A percentile compares a stretch with the other conserved stretches of the same genome.
Evolutionary conservation across 768 basidiomycete genomes (phyloP).

Genomic region (Pleurotus sapidus): DNA sequence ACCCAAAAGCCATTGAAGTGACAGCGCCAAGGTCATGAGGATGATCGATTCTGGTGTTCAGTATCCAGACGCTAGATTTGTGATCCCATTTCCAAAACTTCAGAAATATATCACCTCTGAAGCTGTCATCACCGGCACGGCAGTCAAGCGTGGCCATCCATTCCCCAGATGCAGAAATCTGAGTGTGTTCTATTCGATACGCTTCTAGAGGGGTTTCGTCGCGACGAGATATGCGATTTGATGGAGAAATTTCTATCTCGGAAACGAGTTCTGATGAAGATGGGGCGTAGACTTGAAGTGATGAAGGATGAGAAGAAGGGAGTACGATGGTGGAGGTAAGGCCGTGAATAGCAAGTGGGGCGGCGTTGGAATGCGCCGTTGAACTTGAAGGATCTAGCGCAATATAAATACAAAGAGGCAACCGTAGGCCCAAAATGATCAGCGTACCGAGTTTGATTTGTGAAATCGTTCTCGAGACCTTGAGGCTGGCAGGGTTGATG

Average conservation of each 20-base stretch:
- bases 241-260: constrained; percentile 91
- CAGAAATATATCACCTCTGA: constrained; percentile 70
- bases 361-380: constrained; percentile 35
- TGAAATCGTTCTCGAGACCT: constrained; percentile 68
- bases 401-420: constrained; percentile 5
- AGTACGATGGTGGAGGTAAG: constrained; percentile 76
- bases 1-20: constrained; percentile 68
- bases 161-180: constrained; percentile 62
- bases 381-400: constrained; percentile 27
- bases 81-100: constrained; percentile 91
- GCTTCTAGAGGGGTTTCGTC: constrained; percentile 78
- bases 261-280: constrained; percentile 64
- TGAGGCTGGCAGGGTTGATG: constrained; percentile 68
- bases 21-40: constrained; percentile 75
- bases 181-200: constrained; percentile 67
- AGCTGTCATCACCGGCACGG: constrained; percentile 63
- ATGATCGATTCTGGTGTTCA: constrained; percentile 87
- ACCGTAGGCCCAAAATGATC: not conserved
- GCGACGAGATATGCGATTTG: constrained; percentile 82
- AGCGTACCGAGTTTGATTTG: constrained; percentile 74
- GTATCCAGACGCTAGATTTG: constrained; percentile 56
- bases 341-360: constrained; percentile 75
- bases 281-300: constrained; percentile 89
- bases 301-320: constrained; percentile 92
- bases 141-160: constrained; percentile 94